A percentile compares a stretch with the other conserved stretches of the same genome.
Evolutionary conservation across 805 yeast genomes (phyloP).

Genomic region (Saturnispora hagleri): DNA sequence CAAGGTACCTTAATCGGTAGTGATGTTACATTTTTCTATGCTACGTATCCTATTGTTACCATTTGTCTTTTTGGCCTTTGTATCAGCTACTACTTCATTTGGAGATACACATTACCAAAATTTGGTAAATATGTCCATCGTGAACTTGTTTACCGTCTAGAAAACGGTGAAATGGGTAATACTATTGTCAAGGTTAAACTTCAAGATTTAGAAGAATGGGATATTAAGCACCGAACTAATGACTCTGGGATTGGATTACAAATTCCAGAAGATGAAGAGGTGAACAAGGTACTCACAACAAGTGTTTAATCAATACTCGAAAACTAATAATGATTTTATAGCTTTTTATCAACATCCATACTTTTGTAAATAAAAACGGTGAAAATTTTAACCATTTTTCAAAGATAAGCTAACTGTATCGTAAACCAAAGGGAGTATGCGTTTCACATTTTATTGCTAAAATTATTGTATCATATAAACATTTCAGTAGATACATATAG

Average conservation of each 20-base stretch:
- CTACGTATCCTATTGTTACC: conserved; percentile 32
- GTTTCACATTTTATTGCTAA: no score
- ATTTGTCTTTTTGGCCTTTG: conserved; percentile 29
- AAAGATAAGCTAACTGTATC: no score
- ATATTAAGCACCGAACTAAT: conserved; percentile 14
- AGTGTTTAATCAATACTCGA: neutral
- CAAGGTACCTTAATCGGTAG: conserved; percentile 31
- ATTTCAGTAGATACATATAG: no score
- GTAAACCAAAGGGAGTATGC: no score
- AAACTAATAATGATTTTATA: no score
- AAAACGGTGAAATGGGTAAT: conserved; percentile 33
- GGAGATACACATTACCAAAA: conserved; percentile 31
- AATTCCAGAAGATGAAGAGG: neutral
- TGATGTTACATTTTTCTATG: conserved; percentile 36
- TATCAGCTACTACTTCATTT: conserved; percentile 28
- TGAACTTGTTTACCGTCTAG: conserved; percentile 23
- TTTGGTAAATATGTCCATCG: conserved; percentile 28
- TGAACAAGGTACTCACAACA: neutral
- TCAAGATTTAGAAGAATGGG: conserved; percentile 29
- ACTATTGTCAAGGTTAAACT: conserved; percentile 30
- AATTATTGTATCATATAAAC: no score
- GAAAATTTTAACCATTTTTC: no score
- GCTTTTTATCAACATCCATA: neutral
- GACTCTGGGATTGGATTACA: conserved; percentile 5
- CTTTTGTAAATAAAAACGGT: no score